phyloP scores from a whole-genome alignment of 2,329 filamentous ascomycete species.

The Colletotrichum shisoi region DNA sequence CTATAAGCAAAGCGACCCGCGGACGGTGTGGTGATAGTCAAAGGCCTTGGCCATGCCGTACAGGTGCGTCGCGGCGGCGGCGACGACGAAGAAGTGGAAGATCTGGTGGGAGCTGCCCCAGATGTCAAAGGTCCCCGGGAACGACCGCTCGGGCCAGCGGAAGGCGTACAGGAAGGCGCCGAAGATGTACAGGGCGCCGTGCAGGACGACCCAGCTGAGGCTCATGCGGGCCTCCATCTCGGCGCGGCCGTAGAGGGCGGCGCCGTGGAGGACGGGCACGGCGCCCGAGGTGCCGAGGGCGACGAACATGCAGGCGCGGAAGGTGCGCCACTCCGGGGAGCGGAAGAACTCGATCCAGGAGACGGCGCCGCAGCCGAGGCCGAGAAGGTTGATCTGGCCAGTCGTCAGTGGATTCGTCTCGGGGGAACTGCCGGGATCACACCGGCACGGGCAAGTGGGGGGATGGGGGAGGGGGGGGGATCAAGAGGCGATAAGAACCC shows the following conservation, averaged over 20 bases:
- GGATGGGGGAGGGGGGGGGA: no score
- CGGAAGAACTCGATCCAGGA: conserved; percentile 85
- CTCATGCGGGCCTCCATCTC: conserved; percentile 77
- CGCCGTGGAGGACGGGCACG: conserved; percentile 81
- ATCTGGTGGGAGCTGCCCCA: conserved; percentile 95
- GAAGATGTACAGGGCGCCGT: conserved; percentile 84
- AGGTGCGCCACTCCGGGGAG: conserved; percentile 82
- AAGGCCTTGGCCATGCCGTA: conserved; percentile 84
- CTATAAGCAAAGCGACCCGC: conserved; percentile 59
- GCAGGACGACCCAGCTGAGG: conserved; percentile 78
- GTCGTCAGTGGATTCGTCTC: neutral
- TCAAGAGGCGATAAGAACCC: no score
- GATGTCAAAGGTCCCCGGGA: conserved; percentile 84
- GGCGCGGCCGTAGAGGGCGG: conserved; percentile 70
- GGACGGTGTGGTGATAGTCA: conserved; percentile 77
- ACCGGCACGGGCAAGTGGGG: no score
- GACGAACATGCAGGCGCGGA: conserved; percentile 89
- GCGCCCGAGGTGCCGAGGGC: conserved; percentile 84
- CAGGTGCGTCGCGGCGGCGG: conserved; percentile 83
- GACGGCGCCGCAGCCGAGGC: conserved; percentile 76
- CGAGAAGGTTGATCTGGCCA: conserved; percentile 75
- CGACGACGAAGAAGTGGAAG: conserved; percentile 87
- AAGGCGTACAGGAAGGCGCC: conserved; percentile 87
- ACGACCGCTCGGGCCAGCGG: conserved; percentile 82
- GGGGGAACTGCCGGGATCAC: neutral